Conservation (phyloP, 495 filamentous ascomycete species). For the Xylaria intraflava region DNA sequence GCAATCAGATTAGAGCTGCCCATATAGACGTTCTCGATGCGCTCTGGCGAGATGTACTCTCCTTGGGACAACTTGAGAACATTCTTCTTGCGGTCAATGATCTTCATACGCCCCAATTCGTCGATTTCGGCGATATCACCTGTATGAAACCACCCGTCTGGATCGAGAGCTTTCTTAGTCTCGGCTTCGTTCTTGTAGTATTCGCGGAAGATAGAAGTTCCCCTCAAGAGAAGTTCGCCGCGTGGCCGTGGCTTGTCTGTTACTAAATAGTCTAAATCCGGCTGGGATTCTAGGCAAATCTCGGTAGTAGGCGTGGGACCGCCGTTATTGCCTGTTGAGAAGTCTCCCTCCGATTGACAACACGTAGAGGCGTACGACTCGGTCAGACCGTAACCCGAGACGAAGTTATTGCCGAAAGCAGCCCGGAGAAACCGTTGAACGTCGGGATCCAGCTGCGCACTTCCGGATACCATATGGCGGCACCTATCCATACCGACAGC, state of each 20-base stretch:
- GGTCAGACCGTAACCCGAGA: conserved; percentile 90
- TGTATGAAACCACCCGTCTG: conserved; percentile 95
- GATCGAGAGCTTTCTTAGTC: conserved; percentile 71
- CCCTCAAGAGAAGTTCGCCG: conserved; percentile 82
- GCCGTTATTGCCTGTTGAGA: conserved; percentile 76
- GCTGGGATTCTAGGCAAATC: conserved; percentile 75
- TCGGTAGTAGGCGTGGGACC: conserved; percentile 60
- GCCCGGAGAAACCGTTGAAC: conserved; percentile 86
- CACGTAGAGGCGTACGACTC: conserved; percentile 82
- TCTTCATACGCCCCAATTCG: conserved; percentile 75
- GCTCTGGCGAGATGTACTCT: conserved; percentile 96
- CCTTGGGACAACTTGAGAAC: conserved; percentile 96
- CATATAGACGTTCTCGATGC: conserved; percentile 89
- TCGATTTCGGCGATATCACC: conserved; percentile 86
- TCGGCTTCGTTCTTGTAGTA: conserved; percentile 88
- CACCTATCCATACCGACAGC: conserved; percentile 73
- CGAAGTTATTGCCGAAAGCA: conserved; percentile 69
- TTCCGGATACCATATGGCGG: conserved; percentile 74
- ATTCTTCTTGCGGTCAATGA: conserved; percentile 97
- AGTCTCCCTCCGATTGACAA: conserved; percentile 62
- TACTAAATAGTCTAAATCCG: conserved; percentile 89
- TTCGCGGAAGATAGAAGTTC: conserved; percentile 67
- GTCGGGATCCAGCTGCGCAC: conserved; percentile 81
- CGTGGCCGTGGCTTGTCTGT: conserved; percentile 91
- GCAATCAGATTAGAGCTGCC: conserved; percentile 69